Evolutionary conservation across 495 filamentous ascomycete species (phyloP).

Genomic region (Clohesyomyces aquaticus): DNA sequence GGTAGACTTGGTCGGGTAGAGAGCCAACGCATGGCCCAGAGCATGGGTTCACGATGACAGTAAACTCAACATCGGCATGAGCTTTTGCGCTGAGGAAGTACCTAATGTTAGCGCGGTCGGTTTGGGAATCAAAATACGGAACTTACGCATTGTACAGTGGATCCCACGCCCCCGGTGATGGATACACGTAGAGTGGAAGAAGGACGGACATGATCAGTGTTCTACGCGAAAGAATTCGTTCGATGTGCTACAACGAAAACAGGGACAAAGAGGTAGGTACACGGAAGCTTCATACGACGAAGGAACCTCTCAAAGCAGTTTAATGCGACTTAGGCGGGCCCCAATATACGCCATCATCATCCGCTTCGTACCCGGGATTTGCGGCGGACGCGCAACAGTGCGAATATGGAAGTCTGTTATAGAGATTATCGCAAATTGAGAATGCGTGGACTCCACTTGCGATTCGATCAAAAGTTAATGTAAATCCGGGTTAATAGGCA

Average conservation of each 20-base stretch:
- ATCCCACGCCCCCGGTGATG: conserved; percentile 28
- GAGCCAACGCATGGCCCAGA: conserved; percentile 33
- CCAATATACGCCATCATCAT: background rate
- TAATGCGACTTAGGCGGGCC: conserved; percentile 8
- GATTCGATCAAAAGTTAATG: background rate
- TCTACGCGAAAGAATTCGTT: no score
- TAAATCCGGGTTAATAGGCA: conserved; percentile 10
- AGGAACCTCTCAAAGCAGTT: background rate
- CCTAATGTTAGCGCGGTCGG: background rate
- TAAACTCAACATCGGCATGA: conserved; percentile 33
- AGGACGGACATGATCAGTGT: conserved; percentile 25
- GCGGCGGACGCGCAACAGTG: background rate
- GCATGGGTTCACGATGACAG: conserved; percentile 36
- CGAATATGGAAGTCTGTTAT: background rate
- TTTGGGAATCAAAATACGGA: background rate
- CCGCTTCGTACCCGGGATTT: conserved; percentile 14
- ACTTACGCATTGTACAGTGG: conserved; percentile 36
- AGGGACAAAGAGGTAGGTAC: background rate
- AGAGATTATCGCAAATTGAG: conserved; percentile 16
- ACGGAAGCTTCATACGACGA: background rate
- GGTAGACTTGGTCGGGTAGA: conserved; percentile 34
- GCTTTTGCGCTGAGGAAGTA: conserved; percentile 23
- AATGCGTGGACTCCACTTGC: conserved; percentile 14
- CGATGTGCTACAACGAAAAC: no score
- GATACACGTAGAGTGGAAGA: conserved; percentile 40